Base-by-base conservation (phyloP, 176 grass and related monocot species). In the Pontederia paniculata region DNA sequence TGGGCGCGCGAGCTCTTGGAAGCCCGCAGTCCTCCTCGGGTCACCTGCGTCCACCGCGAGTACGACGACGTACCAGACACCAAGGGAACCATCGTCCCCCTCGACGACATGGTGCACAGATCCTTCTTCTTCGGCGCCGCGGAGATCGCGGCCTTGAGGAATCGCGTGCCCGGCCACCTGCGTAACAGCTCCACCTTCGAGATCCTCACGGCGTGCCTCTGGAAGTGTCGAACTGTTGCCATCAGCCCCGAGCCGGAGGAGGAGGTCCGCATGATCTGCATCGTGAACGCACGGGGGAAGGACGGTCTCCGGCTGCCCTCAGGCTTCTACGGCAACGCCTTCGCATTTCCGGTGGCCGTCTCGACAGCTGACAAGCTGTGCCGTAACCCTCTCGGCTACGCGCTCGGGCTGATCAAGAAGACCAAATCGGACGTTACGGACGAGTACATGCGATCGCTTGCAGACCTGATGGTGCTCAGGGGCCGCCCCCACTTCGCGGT, bases 291-390 rank as follows among this genome's bases (percentile, higher is more conserved):
- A 16, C 76, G 89, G 10, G 78, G 90, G 58, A 74, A 82, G 60
- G 21, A 47, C 17, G 77, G 52, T 0, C 42, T 10, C 65, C 23
- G 42, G 52, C 60, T 96, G 52, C 90, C 85, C 0, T 8, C 42
- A 9, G 85, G 85, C 0, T 96, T 89, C 76, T 96, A 89, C 23
- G 90, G 90, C 0, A 96, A 96, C 55, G 76, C 85, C 8, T 89
- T 89, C 72, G 82, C 74, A 12, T 83, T 86, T 21, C 85, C 85
- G 9, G 79, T 83, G 10, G 85, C 90, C 5, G 51, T 89, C 10
- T 45, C 76, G 1, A 45, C 69, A 0, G 77, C 90, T 0, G 85
- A 66, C 8, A 81, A 78, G 10, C 67, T 96, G 1, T 68, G 70
- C 50, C 47, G 50, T 4, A 81, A 44, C 0, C 85, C 85, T 4